Base-by-base conservation (phyloP, 192 early-diverging fungal species). In the Backusella westeae region DNA sequence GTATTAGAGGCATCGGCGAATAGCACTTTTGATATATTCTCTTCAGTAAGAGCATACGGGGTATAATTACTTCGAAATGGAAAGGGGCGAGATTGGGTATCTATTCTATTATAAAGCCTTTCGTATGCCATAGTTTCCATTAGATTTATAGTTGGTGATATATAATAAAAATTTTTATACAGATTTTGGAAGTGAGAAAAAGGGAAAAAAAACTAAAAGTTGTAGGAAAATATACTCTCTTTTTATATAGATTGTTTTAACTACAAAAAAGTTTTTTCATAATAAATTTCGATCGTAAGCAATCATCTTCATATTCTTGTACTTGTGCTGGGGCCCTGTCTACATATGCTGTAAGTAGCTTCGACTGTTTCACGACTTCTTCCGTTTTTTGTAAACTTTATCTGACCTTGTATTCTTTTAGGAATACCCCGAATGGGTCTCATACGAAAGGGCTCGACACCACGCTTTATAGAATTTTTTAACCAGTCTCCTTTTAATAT, bases 11-110 rank as follows among this genome's bases (percentile, higher is more conserved):
- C 38, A 35, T 69, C 68, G n/a, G 21, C 68, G 21, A 69, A 69
- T 69, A 23, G n/a, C 4, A 69, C 68, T 69, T 69, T 69, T 4
- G 68, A 69, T 14, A 69, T 21, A 69, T 69, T 69, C 39, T 69
- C 68, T 69, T 39, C 34, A 12, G 68, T 69, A 36, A 69, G 68
- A n/a, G 38, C 35, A 38, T 15, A 69, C 3, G 23, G 1, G 12
- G 5, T 69, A 14, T 41, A 38, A 41, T 6, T 15, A 10, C 1
- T 39, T 23, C 8, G 17, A n/a, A 63, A 12, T 29, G 9, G 23
- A 63, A 10, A 23, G 29, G 56, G 56, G 23, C 56, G 14, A 63
- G 23, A 63, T 3, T 63, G 21, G 4, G 56, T 63, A 63, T 63
- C 56, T 29, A 63, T 10, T 29, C 56, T 63, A 29, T 63, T 29